Conservation (phyloP, 2,329 filamentous ascomycete genomes). For the Pyricularia pennisetigena region DNA sequence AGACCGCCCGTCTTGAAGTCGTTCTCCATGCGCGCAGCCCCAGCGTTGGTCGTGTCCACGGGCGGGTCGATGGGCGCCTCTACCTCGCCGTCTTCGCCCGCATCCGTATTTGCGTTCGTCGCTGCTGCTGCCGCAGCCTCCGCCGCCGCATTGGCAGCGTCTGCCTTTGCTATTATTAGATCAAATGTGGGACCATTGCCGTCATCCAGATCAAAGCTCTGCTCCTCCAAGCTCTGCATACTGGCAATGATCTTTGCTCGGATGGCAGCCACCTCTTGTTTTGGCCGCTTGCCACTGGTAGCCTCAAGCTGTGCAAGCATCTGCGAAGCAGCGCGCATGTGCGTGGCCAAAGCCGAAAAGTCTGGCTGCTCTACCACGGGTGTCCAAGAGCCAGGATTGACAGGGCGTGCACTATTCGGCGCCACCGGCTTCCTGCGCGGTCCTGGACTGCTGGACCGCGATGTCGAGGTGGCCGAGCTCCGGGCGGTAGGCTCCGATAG, state of each 20-base stretch:
- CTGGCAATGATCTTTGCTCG: conserved; percentile 80
- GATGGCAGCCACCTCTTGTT: conserved; percentile 73
- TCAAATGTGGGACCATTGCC: conserved; percentile 68
- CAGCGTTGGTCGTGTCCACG: conserved; percentile 41
- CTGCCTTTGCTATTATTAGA: conserved; percentile 68
- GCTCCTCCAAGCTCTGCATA: conserved; percentile 81
- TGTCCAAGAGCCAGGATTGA: neutral
- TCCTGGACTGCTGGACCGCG: conserved; percentile 58
- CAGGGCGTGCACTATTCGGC: neutral
- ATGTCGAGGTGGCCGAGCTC: conserved; percentile 58
- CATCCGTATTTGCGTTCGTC: conserved; percentile 16
- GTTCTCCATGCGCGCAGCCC: conserved; percentile 79
- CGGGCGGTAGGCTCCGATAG: conserved; percentile 55
- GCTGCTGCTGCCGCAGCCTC: conserved; percentile 29
- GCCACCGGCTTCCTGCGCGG: conserved; percentile 32
- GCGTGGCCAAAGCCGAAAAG: conserved; percentile 72
- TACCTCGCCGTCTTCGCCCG: conserved; percentile 45
- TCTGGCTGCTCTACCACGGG: conserved; percentile 56
- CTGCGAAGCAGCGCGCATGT: conserved; percentile 80
- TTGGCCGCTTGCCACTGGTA: conserved; percentile 70
- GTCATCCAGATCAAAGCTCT: conserved; percentile 71
- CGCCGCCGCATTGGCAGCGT: conserved; percentile 36
- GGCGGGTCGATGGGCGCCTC: conserved; percentile 44
- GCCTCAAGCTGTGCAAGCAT: conserved; percentile 79
- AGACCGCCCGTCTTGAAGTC: conserved; percentile 80